Evolutionary conservation across 768 basidiomycete genomes (phyloP).

Genomic region (Suillus fuscotomentosus): DNA sequence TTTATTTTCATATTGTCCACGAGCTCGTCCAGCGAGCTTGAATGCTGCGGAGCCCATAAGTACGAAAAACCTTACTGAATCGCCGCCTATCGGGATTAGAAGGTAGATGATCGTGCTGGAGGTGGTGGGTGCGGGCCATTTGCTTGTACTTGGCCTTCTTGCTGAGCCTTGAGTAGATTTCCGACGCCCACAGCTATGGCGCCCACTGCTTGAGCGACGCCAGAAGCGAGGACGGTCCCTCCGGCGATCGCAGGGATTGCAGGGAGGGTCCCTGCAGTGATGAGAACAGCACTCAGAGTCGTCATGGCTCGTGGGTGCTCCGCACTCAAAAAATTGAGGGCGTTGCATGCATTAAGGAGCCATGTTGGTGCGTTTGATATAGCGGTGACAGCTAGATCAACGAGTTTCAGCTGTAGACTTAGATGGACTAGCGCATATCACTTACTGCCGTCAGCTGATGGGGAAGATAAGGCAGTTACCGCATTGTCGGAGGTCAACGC

Average conservation of each 20-base stretch:
- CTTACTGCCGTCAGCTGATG: slow-evolving; percentile 9
- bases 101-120: slow-evolving; percentile 29
- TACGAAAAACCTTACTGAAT: background rate
- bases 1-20: slow-evolving; percentile 15
- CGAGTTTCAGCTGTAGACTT: background rate
- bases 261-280: slow-evolving; percentile 75
- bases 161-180: slow-evolving; percentile 48
- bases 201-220: slow-evolving; percentile 75
- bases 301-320: slow-evolving; percentile 79
- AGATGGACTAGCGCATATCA: background rate
- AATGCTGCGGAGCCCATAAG: slow-evolving; percentile 5
- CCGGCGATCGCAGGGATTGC: slow-evolving; percentile 69
- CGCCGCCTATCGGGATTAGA: slow-evolving; percentile 16
- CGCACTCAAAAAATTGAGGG: slow-evolving; percentile 68
- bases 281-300: slow-evolving; percentile 72
- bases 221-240: slow-evolving; percentile 69
- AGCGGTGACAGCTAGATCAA: slow-evolving; percentile 35
- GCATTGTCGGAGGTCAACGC: background rate
- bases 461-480: background rate
- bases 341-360: slow-evolving; percentile 75
- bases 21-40: slow-evolving; percentile 23
- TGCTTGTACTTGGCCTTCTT: slow-evolving; percentile 35
- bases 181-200: slow-evolving; percentile 78
- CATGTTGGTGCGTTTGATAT: slow-evolving; percentile 67
- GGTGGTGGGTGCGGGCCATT: slow-evolving; percentile 23